These are phyloP conservation scores for Cyberlindnera bimundalis DNA, from an alignment of 805 yeast genomes.

Conservation along the genomic window DNA sequence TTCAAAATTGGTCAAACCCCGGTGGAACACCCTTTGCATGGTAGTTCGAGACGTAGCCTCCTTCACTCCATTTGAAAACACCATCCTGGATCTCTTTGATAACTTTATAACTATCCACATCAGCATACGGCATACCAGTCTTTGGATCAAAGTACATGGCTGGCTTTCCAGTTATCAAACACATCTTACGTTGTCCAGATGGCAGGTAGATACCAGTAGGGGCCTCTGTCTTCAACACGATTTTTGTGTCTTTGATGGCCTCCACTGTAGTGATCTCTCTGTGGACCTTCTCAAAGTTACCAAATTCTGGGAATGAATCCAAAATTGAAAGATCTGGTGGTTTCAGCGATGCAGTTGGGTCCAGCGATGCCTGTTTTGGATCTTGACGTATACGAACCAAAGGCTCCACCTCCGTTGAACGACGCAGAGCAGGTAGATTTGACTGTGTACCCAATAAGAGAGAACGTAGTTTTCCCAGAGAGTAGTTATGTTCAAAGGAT, in stretches of 20 bases:
- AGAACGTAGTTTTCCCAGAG: slow-evolving; percentile 4
- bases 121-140: slow-evolving; percentile 81
- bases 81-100: slow-evolving; percentile 56
- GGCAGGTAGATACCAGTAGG: slow-evolving; percentile 73
- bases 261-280: slow-evolving; percentile 23
- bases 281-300: slow-evolving; percentile 47
- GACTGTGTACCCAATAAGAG: slow-evolving; percentile 61
- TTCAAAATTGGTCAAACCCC: slow-evolving; percentile 49
- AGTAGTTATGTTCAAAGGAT: slow-evolving; percentile 40
- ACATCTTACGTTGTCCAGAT: slow-evolving; percentile 61
- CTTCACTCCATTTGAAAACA: slow-evolving; percentile 51
- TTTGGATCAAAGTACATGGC: slow-evolving; percentile 87
- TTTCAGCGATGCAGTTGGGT: slow-evolving; percentile 35
- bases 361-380: not conserved
- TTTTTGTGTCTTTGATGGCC: slow-evolving; percentile 40
- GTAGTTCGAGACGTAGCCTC: slow-evolving; percentile 47
- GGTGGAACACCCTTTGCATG: slow-evolving; percentile 89
- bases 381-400: slow-evolving; percentile 38
- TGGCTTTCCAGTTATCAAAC: slow-evolving; percentile 73
- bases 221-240: slow-evolving; percentile 60
- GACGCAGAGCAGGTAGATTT: slow-evolving; percentile 45
- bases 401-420: slow-evolving; percentile 54
- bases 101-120: slow-evolving; percentile 74
- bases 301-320: slow-evolving; percentile 51
- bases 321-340: slow-evolving; percentile 39